Conservation (phyloP, 345 rosid genomes). For the Gossypium australe region DNA sequence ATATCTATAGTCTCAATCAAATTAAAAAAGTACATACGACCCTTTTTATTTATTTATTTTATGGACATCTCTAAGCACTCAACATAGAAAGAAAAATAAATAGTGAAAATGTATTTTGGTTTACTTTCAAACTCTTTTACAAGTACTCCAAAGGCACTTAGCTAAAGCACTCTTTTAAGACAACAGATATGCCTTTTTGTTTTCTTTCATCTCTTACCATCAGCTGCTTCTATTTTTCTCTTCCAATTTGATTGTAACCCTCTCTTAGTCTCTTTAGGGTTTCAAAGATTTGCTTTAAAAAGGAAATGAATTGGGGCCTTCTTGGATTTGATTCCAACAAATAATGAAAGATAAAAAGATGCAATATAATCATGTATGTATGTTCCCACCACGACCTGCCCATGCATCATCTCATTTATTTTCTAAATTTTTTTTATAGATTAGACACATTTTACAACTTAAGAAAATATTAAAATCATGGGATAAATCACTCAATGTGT, state of each 20-base stretch:
- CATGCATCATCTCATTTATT: no score
- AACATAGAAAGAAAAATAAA: neutral
- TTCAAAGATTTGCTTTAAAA: neutral
- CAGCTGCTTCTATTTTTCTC: neutral
- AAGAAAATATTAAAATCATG: no score
- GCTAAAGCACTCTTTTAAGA: neutral
- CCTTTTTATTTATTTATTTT: neutral
- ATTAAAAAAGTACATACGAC: neutral
- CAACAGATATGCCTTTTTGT: neutral
- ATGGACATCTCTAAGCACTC: neutral
- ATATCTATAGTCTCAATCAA: slow-evolving; percentile 14
- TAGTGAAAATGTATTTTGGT: neutral
- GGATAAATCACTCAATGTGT: no score
- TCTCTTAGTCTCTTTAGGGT: neutral
- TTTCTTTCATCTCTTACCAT: neutral
- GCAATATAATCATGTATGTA: neutral
- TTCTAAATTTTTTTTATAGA: no score
- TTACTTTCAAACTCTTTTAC: neutral
- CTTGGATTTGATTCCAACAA: neutral
- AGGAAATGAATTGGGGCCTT: neutral
- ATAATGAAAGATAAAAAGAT: neutral
- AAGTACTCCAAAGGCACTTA: neutral
- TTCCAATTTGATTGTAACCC: neutral
- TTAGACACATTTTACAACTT: no score
- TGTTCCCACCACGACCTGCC: no score